Conservation (phyloP, 1,284 basidiomycete species). For the Hymenochaete sp. region DNA sequence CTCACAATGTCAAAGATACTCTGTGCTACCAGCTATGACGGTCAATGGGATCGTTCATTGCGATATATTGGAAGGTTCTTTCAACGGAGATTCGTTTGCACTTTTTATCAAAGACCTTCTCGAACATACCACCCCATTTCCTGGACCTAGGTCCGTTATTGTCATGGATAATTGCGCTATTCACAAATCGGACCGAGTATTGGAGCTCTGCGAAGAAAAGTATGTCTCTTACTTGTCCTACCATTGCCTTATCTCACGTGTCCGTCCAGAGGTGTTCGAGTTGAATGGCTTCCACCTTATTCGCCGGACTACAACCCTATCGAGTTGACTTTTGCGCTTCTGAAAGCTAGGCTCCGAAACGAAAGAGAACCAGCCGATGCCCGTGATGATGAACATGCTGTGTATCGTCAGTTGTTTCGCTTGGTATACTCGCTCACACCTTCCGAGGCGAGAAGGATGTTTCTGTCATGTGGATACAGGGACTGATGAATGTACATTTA, state of each 20-base stretch:
- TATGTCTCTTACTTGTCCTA: too few relatives aligned
- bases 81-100: constrained; percentile 21
- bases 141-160: constrained; percentile 24
- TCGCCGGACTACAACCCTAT: constrained; percentile 22
- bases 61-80: constrained; percentile 23
- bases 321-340: constrained; percentile 17
- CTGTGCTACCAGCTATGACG: constrained; percentile 28
- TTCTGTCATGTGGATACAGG: too few relatives aligned
- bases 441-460: too few relatives aligned
- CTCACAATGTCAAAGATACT: constrained; percentile 26
- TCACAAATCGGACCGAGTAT: constrained; percentile 23
- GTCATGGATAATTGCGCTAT: constrained; percentile 31
- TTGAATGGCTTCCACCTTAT: constrained; percentile 19
- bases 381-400: too few relatives aligned
- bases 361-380: too few relatives aligned
- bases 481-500: too few relatives aligned
- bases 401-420: too few relatives aligned
- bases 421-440: too few relatives aligned
- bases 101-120: constrained; percentile 27
- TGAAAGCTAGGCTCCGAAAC: too few relatives aligned
- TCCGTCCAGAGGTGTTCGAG: constrained; percentile 17
- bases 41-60: constrained; percentile 23
- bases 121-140: constrained; percentile 26
- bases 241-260: too few relatives aligned
- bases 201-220: constrained; percentile 21